These are phyloP conservation scores for Citrus sp. DNA, from an alignment of 345 rosid genomes.

Conservation along the genomic window DNA sequence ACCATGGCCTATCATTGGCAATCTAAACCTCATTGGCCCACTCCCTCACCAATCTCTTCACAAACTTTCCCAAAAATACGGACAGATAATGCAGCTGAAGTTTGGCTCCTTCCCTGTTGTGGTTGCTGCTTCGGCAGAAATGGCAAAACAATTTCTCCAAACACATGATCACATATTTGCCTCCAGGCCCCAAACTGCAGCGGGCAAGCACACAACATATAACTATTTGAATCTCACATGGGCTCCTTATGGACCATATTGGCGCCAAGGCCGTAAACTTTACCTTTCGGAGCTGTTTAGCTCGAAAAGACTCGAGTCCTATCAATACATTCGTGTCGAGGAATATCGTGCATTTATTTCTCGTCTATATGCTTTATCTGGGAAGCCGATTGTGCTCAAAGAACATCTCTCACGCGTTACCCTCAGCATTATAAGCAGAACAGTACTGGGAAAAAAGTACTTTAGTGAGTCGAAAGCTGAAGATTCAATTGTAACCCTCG, in stretches of 20 bases:
- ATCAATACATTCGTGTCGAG: conserved; percentile 22
- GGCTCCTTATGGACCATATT: conserved; percentile 32
- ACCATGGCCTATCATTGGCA: conserved; percentile 38
- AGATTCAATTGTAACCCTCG: neutral
- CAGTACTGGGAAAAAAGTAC: conserved; percentile 20
- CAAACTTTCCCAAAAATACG: conserved; percentile 24
- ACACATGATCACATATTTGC: conserved; percentile 27
- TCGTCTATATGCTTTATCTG: neutral
- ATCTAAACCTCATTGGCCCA: conserved; percentile 31
- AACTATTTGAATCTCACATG: conserved; percentile 26
- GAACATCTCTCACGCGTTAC: conserved; percentile 1
- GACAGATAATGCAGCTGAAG: conserved; percentile 30
- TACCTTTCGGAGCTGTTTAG: conserved; percentile 24
- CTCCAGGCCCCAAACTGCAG: conserved; percentile 26
- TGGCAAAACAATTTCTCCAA: conserved; percentile 26
- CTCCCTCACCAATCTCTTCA: conserved; percentile 38
- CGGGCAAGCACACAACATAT: conserved; percentile 28
- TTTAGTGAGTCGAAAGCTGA: neutral
- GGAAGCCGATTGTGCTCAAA: conserved; percentile 12
- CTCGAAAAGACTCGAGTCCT: conserved; percentile 23
- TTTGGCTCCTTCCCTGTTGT: conserved; percentile 29
- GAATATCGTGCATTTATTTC: conserved; percentile 15
- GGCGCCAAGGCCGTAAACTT: conserved; percentile 35
- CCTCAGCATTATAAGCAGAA: conserved; percentile 18
- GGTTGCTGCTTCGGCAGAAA: conserved; percentile 22